These are phyloP conservation scores for Termitomyces sp. DNA, from an alignment of 768 basidiomycete genomes.

Conservation along the genomic window DNA sequence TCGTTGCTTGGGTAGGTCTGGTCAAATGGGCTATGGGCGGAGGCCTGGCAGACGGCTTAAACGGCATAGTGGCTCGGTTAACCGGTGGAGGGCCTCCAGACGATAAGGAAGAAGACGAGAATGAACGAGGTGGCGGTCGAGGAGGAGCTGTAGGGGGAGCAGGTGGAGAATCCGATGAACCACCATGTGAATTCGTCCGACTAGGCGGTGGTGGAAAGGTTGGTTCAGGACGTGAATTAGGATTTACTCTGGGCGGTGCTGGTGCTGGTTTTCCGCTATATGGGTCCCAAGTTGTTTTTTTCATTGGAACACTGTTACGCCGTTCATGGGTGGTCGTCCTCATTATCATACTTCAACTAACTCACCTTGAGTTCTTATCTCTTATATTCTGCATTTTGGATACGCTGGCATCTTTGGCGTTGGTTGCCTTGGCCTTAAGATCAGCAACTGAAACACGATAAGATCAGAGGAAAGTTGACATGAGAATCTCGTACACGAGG, in stretches of 20 bases:
- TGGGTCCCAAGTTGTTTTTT: constrained; percentile 62
- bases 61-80: constrained; percentile 19
- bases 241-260: constrained; percentile 33
- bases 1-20: constrained; percentile 20
- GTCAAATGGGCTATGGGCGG: constrained; percentile 29
- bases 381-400: constrained; percentile 47
- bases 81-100: constrained; percentile 26
- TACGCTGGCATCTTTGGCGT: constrained; percentile 52
- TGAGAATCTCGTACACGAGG: constrained; percentile 26
- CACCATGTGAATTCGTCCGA: constrained; percentile 3
- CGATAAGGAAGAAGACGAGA: not conserved
- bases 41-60: constrained; percentile 14
- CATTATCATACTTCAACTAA: not conserved
- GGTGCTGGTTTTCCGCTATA: constrained; percentile 49
- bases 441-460: constrained; percentile 45
- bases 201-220: constrained; percentile 19
- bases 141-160: constrained; percentile 9
- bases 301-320: constrained; percentile 42
- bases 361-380: constrained; percentile 48
- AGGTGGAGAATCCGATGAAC: constrained; percentile 12
- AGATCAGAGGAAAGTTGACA: not conserved
- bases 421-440: constrained; percentile 57
- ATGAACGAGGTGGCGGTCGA: constrained; percentile 12
- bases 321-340: not conserved
- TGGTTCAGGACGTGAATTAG: constrained; percentile 22